Percentiles rank a stretch among this genome's conserved stretches.
Conservation (phyloP, 495 filamentous ascomycete genomes). For the Aspergillus coremiiformis region DNA sequence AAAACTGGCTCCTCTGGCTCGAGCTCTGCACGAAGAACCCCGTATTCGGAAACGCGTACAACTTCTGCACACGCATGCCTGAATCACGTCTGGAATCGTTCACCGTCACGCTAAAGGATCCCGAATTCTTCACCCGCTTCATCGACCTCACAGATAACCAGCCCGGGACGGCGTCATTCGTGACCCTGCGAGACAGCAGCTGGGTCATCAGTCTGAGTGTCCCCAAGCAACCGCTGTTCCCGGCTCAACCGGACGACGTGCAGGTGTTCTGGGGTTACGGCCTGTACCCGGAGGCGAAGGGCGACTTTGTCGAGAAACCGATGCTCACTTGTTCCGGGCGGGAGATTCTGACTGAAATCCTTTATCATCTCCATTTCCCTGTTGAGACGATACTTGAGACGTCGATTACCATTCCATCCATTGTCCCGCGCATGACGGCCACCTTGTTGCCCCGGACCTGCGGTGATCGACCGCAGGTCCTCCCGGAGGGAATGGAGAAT, state of each 20-base stretch:
- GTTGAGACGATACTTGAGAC: slow-evolving; percentile 11
- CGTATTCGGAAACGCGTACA: slow-evolving; percentile 35
- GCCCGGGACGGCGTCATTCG: slow-evolving; percentile 23
- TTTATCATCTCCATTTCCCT: slow-evolving; percentile 26
- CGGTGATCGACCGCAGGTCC: slow-evolving; percentile 30
- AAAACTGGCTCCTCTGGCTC: slow-evolving; percentile 29
- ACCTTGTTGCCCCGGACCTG: slow-evolving; percentile 22
- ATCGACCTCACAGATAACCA: slow-evolving; percentile 20
- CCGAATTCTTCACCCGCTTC: slow-evolving; percentile 24
- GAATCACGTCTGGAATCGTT: slow-evolving; percentile 35
- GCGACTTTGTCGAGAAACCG: slow-evolving; percentile 32
- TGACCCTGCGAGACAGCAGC: slow-evolving; percentile 29
- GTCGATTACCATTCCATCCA: slow-evolving; percentile 29
- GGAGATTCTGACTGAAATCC: slow-evolving; percentile 35
- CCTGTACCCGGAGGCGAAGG: slow-evolving; percentile 23
- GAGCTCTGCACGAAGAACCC: slow-evolving; percentile 18
- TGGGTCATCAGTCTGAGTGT: slow-evolving; percentile 34
- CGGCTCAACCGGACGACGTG: slow-evolving; percentile 22
- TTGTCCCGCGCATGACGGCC: slow-evolving; percentile 24
- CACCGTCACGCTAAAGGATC: slow-evolving; percentile 31
- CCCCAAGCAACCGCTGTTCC: slow-evolving; percentile 35
- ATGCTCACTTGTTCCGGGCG: slow-evolving; percentile 35
- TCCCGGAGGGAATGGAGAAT: slow-evolving; percentile 30
- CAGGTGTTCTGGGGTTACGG: slow-evolving; percentile 38
- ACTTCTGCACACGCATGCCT: slow-evolving; percentile 29